Base-by-base conservation (phyloP, 306 rosid species). In the Citrullus mucosospermus region DNA sequence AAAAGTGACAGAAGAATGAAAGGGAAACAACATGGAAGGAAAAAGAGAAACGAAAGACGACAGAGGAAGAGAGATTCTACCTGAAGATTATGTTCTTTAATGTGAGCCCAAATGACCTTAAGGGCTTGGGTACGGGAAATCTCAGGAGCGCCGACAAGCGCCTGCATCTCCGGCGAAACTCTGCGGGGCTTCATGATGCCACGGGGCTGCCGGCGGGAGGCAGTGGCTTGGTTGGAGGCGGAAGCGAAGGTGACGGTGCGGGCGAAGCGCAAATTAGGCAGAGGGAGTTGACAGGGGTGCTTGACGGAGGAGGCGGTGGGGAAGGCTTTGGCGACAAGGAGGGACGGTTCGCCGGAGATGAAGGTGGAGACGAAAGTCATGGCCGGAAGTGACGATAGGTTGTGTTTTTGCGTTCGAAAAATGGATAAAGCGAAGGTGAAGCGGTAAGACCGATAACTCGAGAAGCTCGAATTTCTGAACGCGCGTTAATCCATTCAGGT, bases 61-160 rank as follows among this genome's bases (percentile, higher is more conserved):
- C 6, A 20, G 9, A 57, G 32, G 5, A 66, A 69, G 10, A 8
- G 43, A 51, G 72, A 70, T 44, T 39, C 44, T 44, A 95, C 99
- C 98, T 96, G 99, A 80, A 96, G 99, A 83, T 96, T 91, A 82
- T 96, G 83, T 28, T 82, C 88, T 91, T 96, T 96, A 84, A 96
- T 96, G 87, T 96, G 86, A 67, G 97, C 93, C 99, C 99, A 96
- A 77, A 96, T 92, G 46, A 32, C 82, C 79, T 96, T 96, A 81
- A 96, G 98, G 17, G 91, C 99, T 83, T 92, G 93, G 43, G 99
- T 89, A 53, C 99, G 93, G 50, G 99, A 82, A 83, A 96, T 90
- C 84, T 96, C 98, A 0, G 93, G 89, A 76, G 77, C 87, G 32
- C 99, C 99, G 38, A 89, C 89, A 34, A 96, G 85, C 46, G 84